phyloP scores from a whole-genome alignment of 768 basidiomycete species.

The Boletus vinaceobasis region DNA sequence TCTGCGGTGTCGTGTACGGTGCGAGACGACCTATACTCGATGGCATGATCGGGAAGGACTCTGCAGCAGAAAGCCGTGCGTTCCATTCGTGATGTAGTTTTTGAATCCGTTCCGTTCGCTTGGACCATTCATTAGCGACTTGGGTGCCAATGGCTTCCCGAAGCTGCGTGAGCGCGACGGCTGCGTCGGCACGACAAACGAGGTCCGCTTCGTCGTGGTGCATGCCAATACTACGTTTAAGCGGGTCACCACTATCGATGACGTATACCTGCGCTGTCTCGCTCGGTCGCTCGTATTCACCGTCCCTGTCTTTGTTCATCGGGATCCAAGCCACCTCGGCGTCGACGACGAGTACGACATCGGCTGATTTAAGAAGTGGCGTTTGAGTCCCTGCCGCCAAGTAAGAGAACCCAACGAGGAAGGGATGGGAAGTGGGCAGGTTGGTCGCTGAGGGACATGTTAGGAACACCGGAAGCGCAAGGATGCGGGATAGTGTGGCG shows the following conservation, averaged over 20 bases:
- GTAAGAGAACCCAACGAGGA: constrained; percentile 51
- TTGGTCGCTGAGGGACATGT: constrained; percentile 50
- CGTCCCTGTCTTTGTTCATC: constrained; percentile 36
- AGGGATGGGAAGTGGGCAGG: constrained; percentile 55
- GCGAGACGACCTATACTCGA: constrained; percentile 14
- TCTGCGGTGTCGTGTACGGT: constrained; percentile 41
- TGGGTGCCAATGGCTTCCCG: constrained; percentile 18
- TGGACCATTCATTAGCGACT: constrained; percentile 6
- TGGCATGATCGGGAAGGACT: constrained; percentile 23
- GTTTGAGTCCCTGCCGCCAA: constrained; percentile 44
- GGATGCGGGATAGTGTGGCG: constrained; percentile 42
- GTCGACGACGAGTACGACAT: constrained; percentile 65
- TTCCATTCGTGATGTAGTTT: constrained; percentile 28
- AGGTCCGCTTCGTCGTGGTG: constrained; percentile 55
- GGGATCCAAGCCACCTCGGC: constrained; percentile 66
- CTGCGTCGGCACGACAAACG: constrained; percentile 55
- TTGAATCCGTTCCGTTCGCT: constrained; percentile 16
- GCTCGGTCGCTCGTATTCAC: constrained; percentile 33
- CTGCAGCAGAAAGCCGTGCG: constrained; percentile 28
- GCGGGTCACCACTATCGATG: constrained; percentile 59
- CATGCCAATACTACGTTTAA: constrained; percentile 48
- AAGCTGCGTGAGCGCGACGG: constrained; percentile 50
- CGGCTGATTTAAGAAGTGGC: constrained; percentile 48
- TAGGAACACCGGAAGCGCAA: constrained; percentile 54
- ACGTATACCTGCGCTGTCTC: constrained; percentile 51